Evolutionary conservation across 371 early-diverging fungal species (phyloP).

Genomic region (Mortierella sp.): DNA sequence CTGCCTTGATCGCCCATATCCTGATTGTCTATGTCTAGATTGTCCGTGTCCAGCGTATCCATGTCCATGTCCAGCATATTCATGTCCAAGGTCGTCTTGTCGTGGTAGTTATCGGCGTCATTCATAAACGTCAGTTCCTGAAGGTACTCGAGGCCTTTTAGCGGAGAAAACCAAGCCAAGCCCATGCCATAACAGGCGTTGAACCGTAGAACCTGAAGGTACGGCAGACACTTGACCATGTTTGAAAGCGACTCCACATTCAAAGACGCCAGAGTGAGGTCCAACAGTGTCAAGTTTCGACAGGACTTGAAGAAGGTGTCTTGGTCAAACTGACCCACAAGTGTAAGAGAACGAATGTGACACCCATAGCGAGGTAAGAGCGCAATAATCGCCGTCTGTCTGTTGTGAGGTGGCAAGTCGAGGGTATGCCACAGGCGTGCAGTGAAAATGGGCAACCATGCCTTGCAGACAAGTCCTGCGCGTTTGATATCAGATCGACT

Average conservation of each 20-base stretch:
- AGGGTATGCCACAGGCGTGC: slow-evolving; percentile 14
- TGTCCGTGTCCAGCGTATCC: neutral
- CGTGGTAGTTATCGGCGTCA: neutral
- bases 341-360: neutral
- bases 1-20: too few species aligned
- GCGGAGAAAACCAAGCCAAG: slow-evolving; percentile 4
- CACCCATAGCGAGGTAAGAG: neutral
- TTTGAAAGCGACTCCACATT: neutral
- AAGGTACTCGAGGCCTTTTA: slow-evolving; percentile 3
- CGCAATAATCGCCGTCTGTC: neutral
- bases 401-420: slow-evolving; percentile 3
- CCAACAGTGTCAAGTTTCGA: slow-evolving; percentile 6
- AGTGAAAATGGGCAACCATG: slow-evolving; percentile 15
- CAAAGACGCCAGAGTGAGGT: slow-evolving; percentile 11
- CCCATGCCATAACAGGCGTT: slow-evolving; percentile 17
- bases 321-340: slow-evolving; percentile 4
- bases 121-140: slow-evolving; percentile 7
- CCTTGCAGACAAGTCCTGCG: slow-evolving; percentile 15
- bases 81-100: neutral
- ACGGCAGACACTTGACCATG: slow-evolving; percentile 15
- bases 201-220: slow-evolving; percentile 4
- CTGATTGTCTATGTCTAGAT: neutral
- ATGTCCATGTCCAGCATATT: neutral
- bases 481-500: neutral
- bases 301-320: slow-evolving; percentile 1